Evolutionary conservation across 441 rosid genomes (phyloP).

Genomic region (Codiaeum variegatum): DNA sequence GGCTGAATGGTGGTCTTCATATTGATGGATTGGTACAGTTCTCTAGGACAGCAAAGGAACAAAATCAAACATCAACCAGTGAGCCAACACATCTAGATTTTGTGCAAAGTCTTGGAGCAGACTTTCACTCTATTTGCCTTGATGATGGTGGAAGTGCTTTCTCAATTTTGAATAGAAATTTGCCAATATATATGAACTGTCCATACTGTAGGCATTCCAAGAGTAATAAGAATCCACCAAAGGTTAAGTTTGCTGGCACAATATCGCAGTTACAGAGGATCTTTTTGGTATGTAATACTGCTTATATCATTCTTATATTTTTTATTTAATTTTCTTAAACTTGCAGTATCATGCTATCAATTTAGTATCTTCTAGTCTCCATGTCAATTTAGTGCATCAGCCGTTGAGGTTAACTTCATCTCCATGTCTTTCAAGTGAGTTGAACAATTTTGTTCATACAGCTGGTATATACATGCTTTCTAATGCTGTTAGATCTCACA

Average conservation of each 20-base stretch:
- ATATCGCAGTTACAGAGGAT: constrained; percentile 81
- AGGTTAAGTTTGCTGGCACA: constrained; percentile 56
- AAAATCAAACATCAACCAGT: constrained; percentile 28
- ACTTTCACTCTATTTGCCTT: constrained; percentile 40
- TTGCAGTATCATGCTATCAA: constrained; percentile 6
- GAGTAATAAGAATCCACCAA: constrained; percentile 40
- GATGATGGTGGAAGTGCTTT: constrained; percentile 49
- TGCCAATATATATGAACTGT: constrained; percentile 70
- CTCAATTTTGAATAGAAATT: constrained; percentile 60
- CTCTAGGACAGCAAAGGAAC: constrained; percentile 36
- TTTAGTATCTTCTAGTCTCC: background rate
- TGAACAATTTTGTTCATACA: background rate
- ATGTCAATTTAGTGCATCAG: background rate
- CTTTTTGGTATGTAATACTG: constrained; percentile 51
- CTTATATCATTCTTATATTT: constrained; percentile 7
- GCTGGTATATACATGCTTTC: background rate
- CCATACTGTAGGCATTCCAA: constrained; percentile 54
- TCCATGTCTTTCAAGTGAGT: background rate
- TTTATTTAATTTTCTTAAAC: constrained; percentile 19
- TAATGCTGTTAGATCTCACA: background rate
- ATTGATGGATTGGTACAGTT: constrained; percentile 25
- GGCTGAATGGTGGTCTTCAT: constrained; percentile 29
- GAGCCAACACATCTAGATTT: constrained; percentile 25
- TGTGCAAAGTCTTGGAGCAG: constrained; percentile 35
- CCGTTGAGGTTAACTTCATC: no score